These are phyloP conservation scores for Gentiana dahurica DNA, from an alignment of 257 asterid species.

Conservation along the genomic window DNA sequence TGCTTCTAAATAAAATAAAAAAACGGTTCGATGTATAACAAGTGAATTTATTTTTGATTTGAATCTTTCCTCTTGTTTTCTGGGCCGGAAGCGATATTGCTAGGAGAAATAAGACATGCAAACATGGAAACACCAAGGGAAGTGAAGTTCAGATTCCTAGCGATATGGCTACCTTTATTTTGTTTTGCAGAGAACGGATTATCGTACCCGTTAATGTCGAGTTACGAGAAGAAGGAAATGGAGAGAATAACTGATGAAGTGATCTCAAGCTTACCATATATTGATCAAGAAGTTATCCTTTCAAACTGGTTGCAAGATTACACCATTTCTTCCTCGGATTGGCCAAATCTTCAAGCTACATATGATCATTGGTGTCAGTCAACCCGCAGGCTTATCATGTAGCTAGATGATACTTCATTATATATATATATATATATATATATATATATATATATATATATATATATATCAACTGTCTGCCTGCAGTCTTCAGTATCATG, in stretches of 20 bases:
- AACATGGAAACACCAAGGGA: slow-evolving; percentile 6
- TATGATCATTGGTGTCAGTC: slow-evolving; percentile 23
- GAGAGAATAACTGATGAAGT: slow-evolving; percentile 17
- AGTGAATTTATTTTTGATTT: neutral
- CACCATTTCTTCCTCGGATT: slow-evolving; percentile 16
- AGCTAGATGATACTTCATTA: neutral
- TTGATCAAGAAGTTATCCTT: slow-evolving; percentile 21
- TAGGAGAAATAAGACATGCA: slow-evolving; percentile 13
- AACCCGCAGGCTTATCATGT: slow-evolving; percentile 12
- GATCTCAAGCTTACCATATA: slow-evolving; percentile 12
- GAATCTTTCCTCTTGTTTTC: neutral
- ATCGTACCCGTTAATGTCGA: slow-evolving; percentile 14
- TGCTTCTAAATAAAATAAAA: neutral
- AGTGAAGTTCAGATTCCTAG: slow-evolving; percentile 20
- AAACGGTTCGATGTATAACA: too few species aligned
- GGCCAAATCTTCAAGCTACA: slow-evolving; percentile 24
- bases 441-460: too few species aligned
- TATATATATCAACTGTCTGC: too few species aligned
- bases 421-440: too few species aligned
- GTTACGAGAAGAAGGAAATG: slow-evolving; percentile 22
- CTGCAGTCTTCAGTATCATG: too few species aligned
- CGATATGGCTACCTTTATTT: slow-evolving; percentile 18
- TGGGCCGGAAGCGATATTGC: slow-evolving; percentile 10
- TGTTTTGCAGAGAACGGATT: slow-evolving; percentile 25
- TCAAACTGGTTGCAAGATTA: slow-evolving; percentile 23